phyloP scores from a whole-genome alignment of 1,139 yeast genomes.

The Kurtzmaniella natalensis region DNA sequence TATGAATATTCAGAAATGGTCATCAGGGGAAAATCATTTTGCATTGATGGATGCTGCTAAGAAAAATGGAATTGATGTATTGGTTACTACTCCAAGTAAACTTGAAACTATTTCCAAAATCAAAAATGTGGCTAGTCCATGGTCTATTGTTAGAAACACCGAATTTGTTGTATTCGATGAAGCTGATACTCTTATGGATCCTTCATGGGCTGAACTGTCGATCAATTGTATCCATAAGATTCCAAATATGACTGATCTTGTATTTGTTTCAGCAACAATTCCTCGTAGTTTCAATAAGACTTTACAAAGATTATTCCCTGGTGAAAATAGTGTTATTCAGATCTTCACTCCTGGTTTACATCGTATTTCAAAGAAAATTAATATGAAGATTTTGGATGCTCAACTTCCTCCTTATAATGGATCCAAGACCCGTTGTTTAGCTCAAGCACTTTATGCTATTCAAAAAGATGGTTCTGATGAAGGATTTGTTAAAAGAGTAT shows the following conservation, averaged over 20 bases:
- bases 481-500: constrained; percentile 72
- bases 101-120: constrained; percentile 44
- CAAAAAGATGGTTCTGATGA: constrained; percentile 78
- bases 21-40: constrained; percentile 43
- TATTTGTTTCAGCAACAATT: constrained; percentile 87
- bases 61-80: constrained; percentile 58
- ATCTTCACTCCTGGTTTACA: constrained; percentile 82
- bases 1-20: constrained; percentile 57
- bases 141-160: constrained; percentile 40
- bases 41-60: constrained; percentile 46
- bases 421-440: constrained; percentile 76
- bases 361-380: constrained; percentile 70
- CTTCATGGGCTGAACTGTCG: constrained; percentile 72
- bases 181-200: constrained; percentile 89
- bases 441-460: constrained; percentile 85
- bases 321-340: constrained; percentile 43
- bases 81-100: constrained; percentile 83
- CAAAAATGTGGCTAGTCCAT: constrained; percentile 44
- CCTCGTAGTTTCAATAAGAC: constrained; percentile 73
- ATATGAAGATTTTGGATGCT: constrained; percentile 73
- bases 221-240: constrained; percentile 50
- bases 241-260: constrained; percentile 54
- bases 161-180: constrained; percentile 81
- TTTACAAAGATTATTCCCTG: constrained; percentile 59
- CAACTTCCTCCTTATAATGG: constrained; percentile 74